Percentiles rank a stretch among this genome's conserved stretches.
Evolutionary conservation across 2,329 filamentous ascomycete genomes (phyloP).

Genomic region (Fusarium vanettenii): DNA sequence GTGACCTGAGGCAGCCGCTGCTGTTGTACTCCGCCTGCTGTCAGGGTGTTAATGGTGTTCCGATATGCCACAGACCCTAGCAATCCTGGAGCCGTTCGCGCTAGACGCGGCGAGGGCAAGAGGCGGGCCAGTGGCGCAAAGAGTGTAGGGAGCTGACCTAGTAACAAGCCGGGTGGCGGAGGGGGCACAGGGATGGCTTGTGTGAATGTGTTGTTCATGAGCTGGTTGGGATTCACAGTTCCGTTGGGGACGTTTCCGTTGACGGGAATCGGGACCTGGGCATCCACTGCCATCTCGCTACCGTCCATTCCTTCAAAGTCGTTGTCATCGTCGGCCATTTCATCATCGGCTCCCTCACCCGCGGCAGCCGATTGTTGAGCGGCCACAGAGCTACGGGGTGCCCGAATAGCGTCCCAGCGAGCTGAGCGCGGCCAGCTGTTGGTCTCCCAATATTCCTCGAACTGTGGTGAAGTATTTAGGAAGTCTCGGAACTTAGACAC

Average conservation of each 20-base stretch:
- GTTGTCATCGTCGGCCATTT: constrained; percentile 58
- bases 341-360: constrained; percentile 55
- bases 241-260: constrained; percentile 23
- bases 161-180: constrained; percentile 36
- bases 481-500: constrained; percentile 82
- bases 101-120: constrained; percentile 30
- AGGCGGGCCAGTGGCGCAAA: constrained; percentile 30
- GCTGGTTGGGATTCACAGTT: constrained; percentile 7
- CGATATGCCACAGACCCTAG: constrained; percentile 39
- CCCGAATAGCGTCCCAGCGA: constrained; percentile 6
- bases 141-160: constrained; percentile 39
- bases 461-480: constrained; percentile 70
- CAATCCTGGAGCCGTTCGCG: constrained; percentile 29
- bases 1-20: background rate
- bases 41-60: constrained; percentile 45
- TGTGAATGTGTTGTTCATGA: constrained; percentile 22
- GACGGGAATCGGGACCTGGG: constrained; percentile 43
- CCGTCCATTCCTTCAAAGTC: constrained; percentile 55
- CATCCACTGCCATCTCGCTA: constrained; percentile 53
- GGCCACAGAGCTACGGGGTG: constrained; percentile 14
- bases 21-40: constrained; percentile 36
- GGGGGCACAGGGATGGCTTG: constrained; percentile 46
- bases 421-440: constrained; percentile 22
- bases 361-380: constrained; percentile 4
- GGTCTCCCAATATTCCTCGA: constrained; percentile 56